Base-by-base conservation (phyloP, 2,329 filamentous ascomycete genomes). In the Eutypella sp. region DNA sequence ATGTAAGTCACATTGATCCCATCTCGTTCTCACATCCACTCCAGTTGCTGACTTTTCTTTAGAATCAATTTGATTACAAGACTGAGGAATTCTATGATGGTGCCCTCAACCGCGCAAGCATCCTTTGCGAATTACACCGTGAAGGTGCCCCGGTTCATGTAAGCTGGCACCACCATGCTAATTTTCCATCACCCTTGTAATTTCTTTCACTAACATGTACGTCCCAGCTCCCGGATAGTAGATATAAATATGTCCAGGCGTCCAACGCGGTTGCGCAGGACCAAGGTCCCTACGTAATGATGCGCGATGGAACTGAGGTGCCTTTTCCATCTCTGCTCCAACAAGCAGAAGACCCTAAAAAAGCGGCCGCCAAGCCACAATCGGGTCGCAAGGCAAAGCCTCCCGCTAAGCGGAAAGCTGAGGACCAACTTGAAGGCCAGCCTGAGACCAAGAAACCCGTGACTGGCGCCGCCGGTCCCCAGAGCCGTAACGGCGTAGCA, bases 391-490 rank as follows among this genome's bases (percentile, higher is more conserved):
- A 67, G 60, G 42, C 60, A 53, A 55, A 67, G 43, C 42, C 53
- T 15, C 43, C 50, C 55, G 39, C 66, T 57, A 81, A 80, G 64
- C 72, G 77, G 20, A 77, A 72, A 55, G 71, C 76, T 5, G 71
- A 70, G 13, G 72, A 71, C 23, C 72, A 74, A 48, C 68, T 67
- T 1, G 75, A 78, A 18, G 71, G 69, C 19, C 71, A 75, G 50
- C 72, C 73, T 1, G 69, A 69, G 2, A 65, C 71, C 23, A 81
- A 81, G 65, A 72, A 72, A 47, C 63, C 62, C 18, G 65, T 66
- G n/a, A 63, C 67, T 44, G 58, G 59, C 36, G 53, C 65, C 53
- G 61, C 16, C 54, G 58, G n/a, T 52, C 44, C 6, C 45, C 53
- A 25, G 16, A 11, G 18, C 4, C 11, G 20, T 19, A n/a, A 8